These are phyloP conservation scores for Panicum hallii DNA, from an alignment of 202 grass and related monocot genomes.

Conservation along the genomic window DNA sequence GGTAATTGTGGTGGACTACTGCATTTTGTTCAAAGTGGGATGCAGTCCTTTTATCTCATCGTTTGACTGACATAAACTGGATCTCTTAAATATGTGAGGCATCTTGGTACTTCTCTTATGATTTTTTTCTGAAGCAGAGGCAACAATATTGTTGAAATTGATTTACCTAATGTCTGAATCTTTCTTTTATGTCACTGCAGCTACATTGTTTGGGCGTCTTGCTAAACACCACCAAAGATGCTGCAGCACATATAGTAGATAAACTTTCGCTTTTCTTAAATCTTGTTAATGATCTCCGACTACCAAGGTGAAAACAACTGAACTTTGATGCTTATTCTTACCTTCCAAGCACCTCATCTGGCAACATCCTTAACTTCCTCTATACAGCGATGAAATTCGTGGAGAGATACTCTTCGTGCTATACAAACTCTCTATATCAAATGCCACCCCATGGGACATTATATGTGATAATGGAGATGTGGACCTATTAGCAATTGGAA, in stretches of 20 bases:
- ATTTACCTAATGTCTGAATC: slow-evolving; percentile 35
- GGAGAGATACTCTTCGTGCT: slow-evolving; percentile 91
- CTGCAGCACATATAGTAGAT: slow-evolving; percentile 68
- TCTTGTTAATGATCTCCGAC: slow-evolving; percentile 69
- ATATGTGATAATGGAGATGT: slow-evolving; percentile 47
- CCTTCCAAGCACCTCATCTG: slow-evolving; percentile 24
- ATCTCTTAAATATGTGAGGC: slow-evolving; percentile 36
- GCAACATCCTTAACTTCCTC: slow-evolving; percentile 44
- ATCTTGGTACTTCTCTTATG: slow-evolving; percentile 38
- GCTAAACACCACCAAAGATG: slow-evolving; percentile 64
- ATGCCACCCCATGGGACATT: slow-evolving; percentile 77
- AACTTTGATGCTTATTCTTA: slow-evolving; percentile 34
- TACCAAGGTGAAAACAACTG: slow-evolving; percentile 74
- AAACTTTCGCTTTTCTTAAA: slow-evolving; percentile 74
- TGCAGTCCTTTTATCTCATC: slow-evolving; percentile 33
- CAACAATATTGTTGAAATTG: slow-evolving; percentile 2
- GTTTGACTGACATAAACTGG: slow-evolving; percentile 34
- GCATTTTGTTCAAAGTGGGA: slow-evolving; percentile 25
- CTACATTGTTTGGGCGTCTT: slow-evolving; percentile 85
- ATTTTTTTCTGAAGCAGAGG: slow-evolving; percentile 35
- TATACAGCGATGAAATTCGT: slow-evolving; percentile 81
- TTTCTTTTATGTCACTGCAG: slow-evolving; percentile 55
- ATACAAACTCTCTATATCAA: slow-evolving; percentile 76
- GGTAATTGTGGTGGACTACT: slow-evolving; percentile 15
- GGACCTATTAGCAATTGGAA: slow-evolving; percentile 53